A percentile compares a stretch with the other conserved stretches of the same genome.
phyloP scores from a whole-genome alignment of 192 early-diverging fungal genomes.

The Coemansia sp. region DNA sequence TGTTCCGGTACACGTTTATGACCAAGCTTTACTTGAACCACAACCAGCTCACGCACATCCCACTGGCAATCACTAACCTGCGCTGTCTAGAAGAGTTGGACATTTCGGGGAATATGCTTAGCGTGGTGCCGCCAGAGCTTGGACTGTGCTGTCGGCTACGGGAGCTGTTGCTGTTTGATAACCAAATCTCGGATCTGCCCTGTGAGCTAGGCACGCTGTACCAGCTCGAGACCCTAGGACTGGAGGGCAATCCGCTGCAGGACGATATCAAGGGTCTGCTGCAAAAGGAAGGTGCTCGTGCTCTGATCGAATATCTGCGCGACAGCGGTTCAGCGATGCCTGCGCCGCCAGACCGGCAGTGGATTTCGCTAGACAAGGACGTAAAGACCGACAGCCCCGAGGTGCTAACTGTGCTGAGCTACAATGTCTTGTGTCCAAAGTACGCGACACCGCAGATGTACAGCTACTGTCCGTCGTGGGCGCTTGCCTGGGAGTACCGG shows the following conservation, averaged over 20 bases:
- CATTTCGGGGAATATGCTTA: conserved; percentile 86
- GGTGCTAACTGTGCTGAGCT: conserved; percentile 84
- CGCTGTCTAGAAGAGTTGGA: conserved; percentile 73
- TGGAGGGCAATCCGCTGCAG: conserved; percentile 94
- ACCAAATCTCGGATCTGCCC: conserved; percentile 80
- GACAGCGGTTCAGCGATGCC: conserved; percentile 79
- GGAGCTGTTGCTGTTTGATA: conserved; percentile 91
- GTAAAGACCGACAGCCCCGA: conserved; percentile 63
- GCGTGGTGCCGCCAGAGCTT: conserved; percentile 80
- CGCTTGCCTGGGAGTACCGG: conserved; percentile 89
- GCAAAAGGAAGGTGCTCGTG: conserved; percentile 83
- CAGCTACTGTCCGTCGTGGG: conserved; percentile 95
- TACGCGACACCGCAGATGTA: conserved; percentile 87
- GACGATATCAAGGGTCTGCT: conserved; percentile 76
- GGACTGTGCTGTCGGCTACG: conserved; percentile 77
- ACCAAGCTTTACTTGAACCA: conserved; percentile 94
- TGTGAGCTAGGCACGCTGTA: conserved; percentile 86
- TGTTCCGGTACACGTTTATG: conserved; percentile 85
- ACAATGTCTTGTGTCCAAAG: conserved; percentile 89
- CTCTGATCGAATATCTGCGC: conserved; percentile 81
- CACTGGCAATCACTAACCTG: conserved; percentile 69
- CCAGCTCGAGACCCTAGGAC: conserved; percentile 83
- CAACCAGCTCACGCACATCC: conserved; percentile 83
- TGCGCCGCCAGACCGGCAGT: conserved; percentile 84
- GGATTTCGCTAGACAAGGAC: conserved; percentile 84